A percentile compares a stretch with the other conserved stretches of the same genome.
phyloP scores from a whole-genome alignment of 371 early-diverging fungal genomes.

The Dichotomocladium elegans region DNA sequence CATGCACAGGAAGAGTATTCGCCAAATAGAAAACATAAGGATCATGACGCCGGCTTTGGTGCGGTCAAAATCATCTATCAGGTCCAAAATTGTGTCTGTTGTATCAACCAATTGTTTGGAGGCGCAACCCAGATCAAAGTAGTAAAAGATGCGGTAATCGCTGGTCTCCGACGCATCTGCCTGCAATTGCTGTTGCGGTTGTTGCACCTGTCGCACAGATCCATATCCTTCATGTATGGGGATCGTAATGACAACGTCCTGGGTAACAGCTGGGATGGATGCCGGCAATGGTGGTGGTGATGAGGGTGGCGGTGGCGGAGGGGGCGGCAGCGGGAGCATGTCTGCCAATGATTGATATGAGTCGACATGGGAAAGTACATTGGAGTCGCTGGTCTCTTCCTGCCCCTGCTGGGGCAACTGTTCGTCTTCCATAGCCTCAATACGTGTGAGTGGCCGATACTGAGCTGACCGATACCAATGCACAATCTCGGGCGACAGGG shows the following conservation, averaged over 20 bases:
- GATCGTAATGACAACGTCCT: constrained; percentile 1
- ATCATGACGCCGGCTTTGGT: too few relatives aligned
- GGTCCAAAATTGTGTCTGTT: constrained; percentile 15
- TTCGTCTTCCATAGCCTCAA: too few relatives aligned
- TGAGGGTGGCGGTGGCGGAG: neutral
- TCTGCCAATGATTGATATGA: constrained; percentile 38
- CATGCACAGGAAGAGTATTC: constrained; percentile 27
- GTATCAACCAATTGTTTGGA: constrained; percentile 16
- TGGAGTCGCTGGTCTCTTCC: too few relatives aligned
- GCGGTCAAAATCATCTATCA: too few relatives aligned
- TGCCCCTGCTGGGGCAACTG: neutral
- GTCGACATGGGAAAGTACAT: too few relatives aligned
- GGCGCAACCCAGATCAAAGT: constrained; percentile 1
- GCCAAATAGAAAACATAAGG: too few relatives aligned
- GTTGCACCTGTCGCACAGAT: neutral
- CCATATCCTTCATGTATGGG: neutral
- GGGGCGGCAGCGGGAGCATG: constrained; percentile 14
- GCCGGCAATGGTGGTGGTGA: too few relatives aligned
- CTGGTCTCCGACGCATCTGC: too few relatives aligned
- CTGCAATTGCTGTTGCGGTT: neutral
- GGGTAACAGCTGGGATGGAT: neutral
- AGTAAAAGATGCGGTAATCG: neutral
- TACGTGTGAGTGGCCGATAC: constrained; percentile 6
- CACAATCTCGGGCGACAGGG: constrained; percentile 33
- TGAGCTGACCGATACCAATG: constrained; percentile 34